Evolutionary conservation across 1,284 basidiomycete species (phyloP).

Genomic region (Heliocybe sulcata): DNA sequence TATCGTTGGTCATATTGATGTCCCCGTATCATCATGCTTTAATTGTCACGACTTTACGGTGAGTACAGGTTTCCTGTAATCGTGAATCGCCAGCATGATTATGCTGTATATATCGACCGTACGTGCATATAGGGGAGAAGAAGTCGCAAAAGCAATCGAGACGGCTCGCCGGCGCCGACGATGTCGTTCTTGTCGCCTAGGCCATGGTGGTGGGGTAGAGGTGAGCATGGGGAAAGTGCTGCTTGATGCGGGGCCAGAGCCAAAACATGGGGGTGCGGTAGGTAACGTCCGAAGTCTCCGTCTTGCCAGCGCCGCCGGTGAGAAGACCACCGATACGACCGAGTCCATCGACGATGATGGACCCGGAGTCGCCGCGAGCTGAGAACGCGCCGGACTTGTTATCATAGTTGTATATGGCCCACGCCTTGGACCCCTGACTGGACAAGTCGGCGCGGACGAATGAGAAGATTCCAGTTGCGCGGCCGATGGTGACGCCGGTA

Average conservation of each 20-base stretch:
- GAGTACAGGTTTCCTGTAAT: too few relatives aligned
- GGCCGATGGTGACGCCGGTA: constrained; percentile 22
- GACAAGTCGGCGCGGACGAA: constrained; percentile 17
- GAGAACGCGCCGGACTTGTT: constrained; percentile 20
- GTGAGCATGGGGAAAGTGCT: neutral
- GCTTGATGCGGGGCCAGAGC: neutral
- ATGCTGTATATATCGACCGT: too few relatives aligned
- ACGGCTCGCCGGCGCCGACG: constrained; percentile 5
- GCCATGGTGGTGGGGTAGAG: neutral
- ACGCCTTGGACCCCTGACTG: constrained; percentile 22
- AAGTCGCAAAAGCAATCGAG: neutral
- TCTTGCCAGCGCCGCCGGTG: neutral
- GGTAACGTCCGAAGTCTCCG: neutral
- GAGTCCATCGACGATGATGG: constrained; percentile 17
- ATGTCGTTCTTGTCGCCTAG: constrained; percentile 2
- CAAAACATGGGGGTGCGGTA: neutral
- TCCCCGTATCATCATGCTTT: too few relatives aligned
- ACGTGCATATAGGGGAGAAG: neutral
- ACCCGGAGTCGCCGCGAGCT: constrained; percentile 24
- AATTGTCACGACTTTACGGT: too few relatives aligned
- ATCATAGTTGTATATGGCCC: constrained; percentile 14
- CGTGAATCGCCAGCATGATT: too few relatives aligned
- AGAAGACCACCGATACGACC: neutral
- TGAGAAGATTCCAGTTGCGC: constrained; percentile 16
- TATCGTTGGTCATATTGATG: too few relatives aligned